Evolutionary conservation across 805 yeast genomes (phyloP).

Genomic region (Schwanniomyces yamadae): DNA sequence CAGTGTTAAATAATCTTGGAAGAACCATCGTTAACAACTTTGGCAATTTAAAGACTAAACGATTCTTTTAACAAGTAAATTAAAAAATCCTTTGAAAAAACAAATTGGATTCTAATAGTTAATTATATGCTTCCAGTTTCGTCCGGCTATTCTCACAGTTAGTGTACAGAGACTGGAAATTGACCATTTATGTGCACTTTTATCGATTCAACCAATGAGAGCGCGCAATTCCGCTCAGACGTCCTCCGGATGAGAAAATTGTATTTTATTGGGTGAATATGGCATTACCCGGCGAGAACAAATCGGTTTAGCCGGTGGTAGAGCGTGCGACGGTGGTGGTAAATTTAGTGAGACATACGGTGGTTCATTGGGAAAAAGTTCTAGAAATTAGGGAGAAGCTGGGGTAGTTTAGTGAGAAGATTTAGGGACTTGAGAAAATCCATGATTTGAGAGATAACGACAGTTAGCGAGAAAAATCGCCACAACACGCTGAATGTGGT

Average conservation of each 20-base stretch:
- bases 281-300: conserved; percentile 9
- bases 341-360: too few species aligned
- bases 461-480: too few species aligned
- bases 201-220: conserved; percentile 20
- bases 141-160: conserved; percentile 1
- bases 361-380: too few species aligned
- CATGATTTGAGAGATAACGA: too few species aligned
- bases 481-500: too few species aligned
- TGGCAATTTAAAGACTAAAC: conserved; percentile 20
- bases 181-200: conserved; percentile 4
- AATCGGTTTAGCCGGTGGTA: background rate
- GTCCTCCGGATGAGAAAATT: conserved; percentile 19
- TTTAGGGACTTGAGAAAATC: too few species aligned
- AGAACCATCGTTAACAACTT: conserved; percentile 49
- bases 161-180: conserved; percentile 1
- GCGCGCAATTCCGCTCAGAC: conserved; percentile 13
- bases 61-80: conserved; percentile 5
- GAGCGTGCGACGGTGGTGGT: background rate
- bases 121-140: conserved; percentile 6
- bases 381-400: too few species aligned
- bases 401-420: too few species aligned
- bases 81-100: background rate
- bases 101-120: conserved; percentile 4
- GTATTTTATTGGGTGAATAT: conserved; percentile 22
- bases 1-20: conserved; percentile 50